These are phyloP conservation scores for Pseudodiploospora longispora DNA, from an alignment of 2,329 filamentous ascomycete species.

Conservation along the genomic window DNA sequence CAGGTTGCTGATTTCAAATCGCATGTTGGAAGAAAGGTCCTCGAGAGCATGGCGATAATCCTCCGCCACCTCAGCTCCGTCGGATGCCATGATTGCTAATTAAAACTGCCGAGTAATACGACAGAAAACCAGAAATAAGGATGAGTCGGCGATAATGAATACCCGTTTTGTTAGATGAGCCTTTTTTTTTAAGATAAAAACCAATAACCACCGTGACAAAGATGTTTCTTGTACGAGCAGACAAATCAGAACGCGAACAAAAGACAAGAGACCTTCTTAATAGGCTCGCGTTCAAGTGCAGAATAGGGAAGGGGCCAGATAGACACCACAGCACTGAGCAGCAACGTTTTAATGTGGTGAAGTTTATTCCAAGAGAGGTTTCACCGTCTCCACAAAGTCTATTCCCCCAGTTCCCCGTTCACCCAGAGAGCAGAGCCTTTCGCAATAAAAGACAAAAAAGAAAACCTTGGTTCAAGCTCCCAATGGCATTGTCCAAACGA, in stretches of 20 bases:
- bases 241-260: too few species aligned
- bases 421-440: conserved; percentile 13
- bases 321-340: conserved; percentile 12
- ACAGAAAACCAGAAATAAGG: too few species aligned
- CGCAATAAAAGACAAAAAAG: too few species aligned
- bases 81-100: conserved; percentile 36
- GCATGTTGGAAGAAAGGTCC: conserved; percentile 83
- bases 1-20: conserved; percentile 93
- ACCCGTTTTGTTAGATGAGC: too few species aligned
- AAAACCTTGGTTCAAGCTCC: conserved; percentile 10
- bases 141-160: too few species aligned
- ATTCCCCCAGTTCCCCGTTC: conserved; percentile 15
- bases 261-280: too few species aligned
- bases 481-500: conserved; percentile 11
- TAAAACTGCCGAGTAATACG: not conserved
- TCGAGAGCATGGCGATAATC: conserved; percentile 92
- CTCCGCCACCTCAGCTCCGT: conserved; percentile 78
- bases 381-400: conserved; percentile 14
- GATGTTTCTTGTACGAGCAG: too few species aligned
- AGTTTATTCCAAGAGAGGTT: conserved; percentile 22
- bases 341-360: conserved; percentile 17
- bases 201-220: too few species aligned
- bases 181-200: too few species aligned
- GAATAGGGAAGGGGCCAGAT: not conserved
- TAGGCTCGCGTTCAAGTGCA: too few species aligned